Evolutionary conservation across 179 eudicot genomes (phyloP).

Genomic region (Pouteria campechiana): DNA sequence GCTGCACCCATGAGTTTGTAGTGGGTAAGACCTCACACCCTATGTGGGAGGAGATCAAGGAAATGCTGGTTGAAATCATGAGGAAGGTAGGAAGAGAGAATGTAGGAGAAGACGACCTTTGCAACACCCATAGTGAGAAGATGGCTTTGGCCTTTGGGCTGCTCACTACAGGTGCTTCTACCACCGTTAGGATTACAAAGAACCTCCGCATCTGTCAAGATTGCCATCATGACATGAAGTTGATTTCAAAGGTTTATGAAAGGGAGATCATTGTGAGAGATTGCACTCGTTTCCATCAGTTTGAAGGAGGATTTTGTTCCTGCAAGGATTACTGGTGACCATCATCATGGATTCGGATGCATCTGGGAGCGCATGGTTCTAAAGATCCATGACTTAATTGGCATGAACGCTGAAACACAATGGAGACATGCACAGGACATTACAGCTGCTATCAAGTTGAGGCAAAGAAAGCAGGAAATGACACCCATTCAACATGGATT

Average conservation of each 20-base stretch:
- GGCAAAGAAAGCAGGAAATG: too few species aligned
- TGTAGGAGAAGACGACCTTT: constrained; percentile 20
- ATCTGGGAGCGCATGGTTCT: too few species aligned
- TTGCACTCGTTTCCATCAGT: constrained; percentile 37
- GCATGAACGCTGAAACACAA: too few species aligned
- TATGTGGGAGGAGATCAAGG: constrained; percentile 4
- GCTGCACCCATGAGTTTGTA: constrained; percentile 19
- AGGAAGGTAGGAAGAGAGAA: constrained; percentile 25
- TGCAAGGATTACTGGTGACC: constrained; percentile 45
- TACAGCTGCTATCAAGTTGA: too few species aligned
- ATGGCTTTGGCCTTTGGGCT: constrained; percentile 42
- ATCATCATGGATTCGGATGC: background rate
- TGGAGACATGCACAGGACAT: too few species aligned
- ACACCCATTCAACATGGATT: too few species aligned
- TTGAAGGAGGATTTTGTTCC: constrained; percentile 40
- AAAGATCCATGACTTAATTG: too few species aligned
- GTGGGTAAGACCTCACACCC: constrained; percentile 22
- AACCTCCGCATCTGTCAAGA: constrained; percentile 41
- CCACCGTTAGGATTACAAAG: constrained; percentile 36
- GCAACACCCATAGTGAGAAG: constrained; percentile 45
- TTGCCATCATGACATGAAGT: constrained; percentile 35
- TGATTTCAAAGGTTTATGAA: constrained; percentile 19
- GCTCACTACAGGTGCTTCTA: constrained; percentile 12
- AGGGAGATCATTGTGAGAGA: constrained; percentile 48
- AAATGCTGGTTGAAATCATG: constrained; percentile 22